Evolutionary conservation across 768 basidiomycete genomes (phyloP).

Genomic region (Tubosaeta brunneosetosa): DNA sequence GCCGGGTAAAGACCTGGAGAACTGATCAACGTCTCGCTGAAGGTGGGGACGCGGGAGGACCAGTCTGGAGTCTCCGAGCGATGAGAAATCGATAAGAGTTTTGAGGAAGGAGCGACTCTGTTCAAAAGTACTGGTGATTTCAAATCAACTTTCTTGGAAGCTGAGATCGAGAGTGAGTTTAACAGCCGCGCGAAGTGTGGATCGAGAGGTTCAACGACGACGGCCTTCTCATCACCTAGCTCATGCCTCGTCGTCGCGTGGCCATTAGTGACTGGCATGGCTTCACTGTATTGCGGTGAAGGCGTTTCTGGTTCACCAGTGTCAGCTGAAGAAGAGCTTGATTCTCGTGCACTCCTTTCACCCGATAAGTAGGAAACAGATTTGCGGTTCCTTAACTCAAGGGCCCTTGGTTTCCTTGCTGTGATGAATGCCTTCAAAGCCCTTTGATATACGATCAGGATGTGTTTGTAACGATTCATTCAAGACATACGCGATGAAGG

Average conservation of each 20-base stretch:
- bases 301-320: conserved; percentile 60
- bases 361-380: conserved; percentile 18
- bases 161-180: conserved; percentile 57
- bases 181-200: conserved; percentile 70
- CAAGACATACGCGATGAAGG: conserved; percentile 75
- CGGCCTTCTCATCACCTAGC: conserved; percentile 29
- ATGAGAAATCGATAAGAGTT: conserved; percentile 6
- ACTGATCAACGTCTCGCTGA: conserved; percentile 8
- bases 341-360: conserved; percentile 46
- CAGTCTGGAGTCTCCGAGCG: conserved; percentile 27
- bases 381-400: conserved; percentile 36
- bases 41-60: conserved; percentile 29
- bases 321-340: conserved; percentile 63
- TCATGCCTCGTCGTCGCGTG: conserved; percentile 24
- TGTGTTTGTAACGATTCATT: background rate
- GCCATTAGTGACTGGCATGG: conserved; percentile 24
- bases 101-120: conserved; percentile 8
- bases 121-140: conserved; percentile 6
- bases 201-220: conserved; percentile 42
- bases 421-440: conserved; percentile 62
- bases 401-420: conserved; percentile 51
- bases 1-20: conserved; percentile 6
- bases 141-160: conserved; percentile 28
- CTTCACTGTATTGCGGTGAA: conserved; percentile 52
- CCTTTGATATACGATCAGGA: conserved; percentile 12